Percentiles rank a stretch among this genome's conserved stretches.
phyloP scores from a whole-genome alignment of 495 filamentous ascomycete genomes.

The Neurospora tetraspora region DNA sequence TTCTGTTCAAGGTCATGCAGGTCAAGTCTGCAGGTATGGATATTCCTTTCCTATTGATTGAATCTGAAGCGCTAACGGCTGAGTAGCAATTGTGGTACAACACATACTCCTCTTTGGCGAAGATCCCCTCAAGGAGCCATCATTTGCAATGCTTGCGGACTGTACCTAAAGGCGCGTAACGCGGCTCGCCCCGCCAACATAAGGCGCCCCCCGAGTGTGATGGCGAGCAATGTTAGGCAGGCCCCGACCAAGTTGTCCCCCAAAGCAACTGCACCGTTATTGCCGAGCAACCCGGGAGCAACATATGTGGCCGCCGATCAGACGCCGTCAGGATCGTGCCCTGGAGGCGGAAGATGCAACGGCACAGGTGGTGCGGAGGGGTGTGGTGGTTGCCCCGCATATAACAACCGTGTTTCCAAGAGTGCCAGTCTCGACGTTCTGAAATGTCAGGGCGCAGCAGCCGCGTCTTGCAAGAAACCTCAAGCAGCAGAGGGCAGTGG shows the following conservation, averaged over 20 bases:
- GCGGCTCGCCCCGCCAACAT: conserved; percentile 79
- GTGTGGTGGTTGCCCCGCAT: conserved; percentile 92
- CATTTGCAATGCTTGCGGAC: conserved; percentile 95
- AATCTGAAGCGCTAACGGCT: conserved; percentile 13
- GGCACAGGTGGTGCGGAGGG: conserved; percentile 94
- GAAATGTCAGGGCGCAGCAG: conserved; percentile 29
- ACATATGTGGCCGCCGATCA: conserved; percentile 70
- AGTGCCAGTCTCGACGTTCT: conserved; percentile 58
- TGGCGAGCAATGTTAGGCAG: conserved; percentile 29
- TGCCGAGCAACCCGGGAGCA: conserved; percentile 44
- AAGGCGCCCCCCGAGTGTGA: conserved; percentile 50
- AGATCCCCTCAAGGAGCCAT: conserved; percentile 85
- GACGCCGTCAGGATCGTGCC: conserved; percentile 72
- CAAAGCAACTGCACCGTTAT: conserved; percentile 18
- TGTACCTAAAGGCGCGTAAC: conserved; percentile 91
- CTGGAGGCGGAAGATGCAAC: conserved; percentile 91
- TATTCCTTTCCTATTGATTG: neutral
- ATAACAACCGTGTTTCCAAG: conserved; percentile 92
- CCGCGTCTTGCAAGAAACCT: conserved; percentile 14
- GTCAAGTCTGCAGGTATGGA: conserved; percentile 48
- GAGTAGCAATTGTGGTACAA: conserved; percentile 85
- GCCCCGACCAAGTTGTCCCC: conserved; percentile 24
- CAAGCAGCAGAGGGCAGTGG: conserved; percentile 13
- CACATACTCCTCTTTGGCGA: conserved; percentile 88
- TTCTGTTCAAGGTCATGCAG: conserved; percentile 20